A percentile compares a stretch with the other conserved stretches of the same genome.
Conservation (phyloP, 108 stramenopile genomes). For the Conticribra weissflogii region DNA sequence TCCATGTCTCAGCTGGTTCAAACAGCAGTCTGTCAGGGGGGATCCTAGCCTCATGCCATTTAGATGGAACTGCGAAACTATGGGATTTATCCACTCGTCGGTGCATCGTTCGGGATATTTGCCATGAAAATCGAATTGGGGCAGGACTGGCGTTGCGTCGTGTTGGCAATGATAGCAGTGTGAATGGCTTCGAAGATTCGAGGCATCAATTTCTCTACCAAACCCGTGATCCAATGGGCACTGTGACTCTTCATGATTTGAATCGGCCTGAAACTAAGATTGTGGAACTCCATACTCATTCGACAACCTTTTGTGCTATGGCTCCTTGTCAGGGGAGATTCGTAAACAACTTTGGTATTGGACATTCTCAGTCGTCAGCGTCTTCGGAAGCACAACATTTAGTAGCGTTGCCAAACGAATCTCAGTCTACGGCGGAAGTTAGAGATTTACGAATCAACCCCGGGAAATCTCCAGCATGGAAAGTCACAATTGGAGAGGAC, state of each 20-base stretch:
- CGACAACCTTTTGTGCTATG: slow-evolving; percentile 76
- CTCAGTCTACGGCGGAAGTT: slow-evolving; percentile 55
- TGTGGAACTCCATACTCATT: slow-evolving; percentile 34
- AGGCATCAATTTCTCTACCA: slow-evolving; percentile 65
- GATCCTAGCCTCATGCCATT: slow-evolving; percentile 47
- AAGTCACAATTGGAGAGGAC: slow-evolving; percentile 21
- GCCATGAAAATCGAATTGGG: slow-evolving; percentile 2
- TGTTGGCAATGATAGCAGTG: background rate
- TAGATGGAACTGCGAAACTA: slow-evolving; percentile 42
- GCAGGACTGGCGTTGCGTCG: slow-evolving; percentile 43
- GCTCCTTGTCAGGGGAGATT: slow-evolving; percentile 53
- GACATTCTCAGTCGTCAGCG: background rate
- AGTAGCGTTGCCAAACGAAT: slow-evolving; percentile 61
- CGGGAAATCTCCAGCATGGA: slow-evolving; percentile 23
- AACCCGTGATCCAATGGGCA: slow-evolving; percentile 72
- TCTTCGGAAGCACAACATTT: slow-evolving; percentile 34
- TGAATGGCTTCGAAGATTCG: background rate
- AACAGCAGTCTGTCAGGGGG: slow-evolving; percentile 27
- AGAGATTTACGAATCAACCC: slow-evolving; percentile 59
- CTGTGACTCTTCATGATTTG: slow-evolving; percentile 73
- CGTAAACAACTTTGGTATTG: background rate
- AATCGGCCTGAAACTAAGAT: slow-evolving; percentile 35
- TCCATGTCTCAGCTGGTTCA: slow-evolving; percentile 43
- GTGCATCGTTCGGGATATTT: slow-evolving; percentile 28
- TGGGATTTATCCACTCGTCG: slow-evolving; percentile 55